A percentile compares a stretch with the other conserved stretches of the same genome.
Conservation (phyloP, 2,329 filamentous ascomycete species). For the Colletotrichum tamarilloi region DNA sequence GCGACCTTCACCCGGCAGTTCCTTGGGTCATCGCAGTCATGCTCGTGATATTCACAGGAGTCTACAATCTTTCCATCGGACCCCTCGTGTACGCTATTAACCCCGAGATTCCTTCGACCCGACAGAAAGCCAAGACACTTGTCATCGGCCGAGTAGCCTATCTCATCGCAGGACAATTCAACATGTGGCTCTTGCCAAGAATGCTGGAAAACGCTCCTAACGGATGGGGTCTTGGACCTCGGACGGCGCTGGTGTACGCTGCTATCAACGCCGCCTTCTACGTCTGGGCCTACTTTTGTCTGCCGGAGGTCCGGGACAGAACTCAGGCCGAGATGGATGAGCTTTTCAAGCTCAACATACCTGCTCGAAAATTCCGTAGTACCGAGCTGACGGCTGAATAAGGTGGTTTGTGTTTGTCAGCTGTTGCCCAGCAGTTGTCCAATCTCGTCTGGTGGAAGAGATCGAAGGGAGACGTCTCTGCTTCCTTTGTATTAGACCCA, state of each 20-base stretch:
- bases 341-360: constrained; percentile 39
- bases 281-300: constrained; percentile 38
- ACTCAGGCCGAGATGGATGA: constrained; percentile 38
- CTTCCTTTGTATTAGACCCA: not conserved
- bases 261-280: constrained; percentile 29
- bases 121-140: constrained; percentile 39
- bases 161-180: constrained; percentile 35
- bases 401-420: not conserved
- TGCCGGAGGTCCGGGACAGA: constrained; percentile 41
- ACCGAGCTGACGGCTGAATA: not conserved
- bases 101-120: constrained; percentile 49
- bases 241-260: constrained; percentile 37
- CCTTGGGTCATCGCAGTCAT: constrained; percentile 50
- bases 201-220: constrained; percentile 37
- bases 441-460: not conserved
- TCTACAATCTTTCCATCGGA: constrained; percentile 57
- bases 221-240: constrained; percentile 38
- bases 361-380: constrained; percentile 36
- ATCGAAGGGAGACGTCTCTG: not conserved
- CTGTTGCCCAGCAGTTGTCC: not conserved
- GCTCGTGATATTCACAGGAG: constrained; percentile 50
- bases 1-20: constrained; percentile 33
- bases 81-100: constrained; percentile 52
- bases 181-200: constrained; percentile 37
- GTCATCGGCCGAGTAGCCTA: constrained; percentile 36